Base-by-base conservation (phyloP, 306 rosid genomes). In the Quercus agrifolia region DNA sequence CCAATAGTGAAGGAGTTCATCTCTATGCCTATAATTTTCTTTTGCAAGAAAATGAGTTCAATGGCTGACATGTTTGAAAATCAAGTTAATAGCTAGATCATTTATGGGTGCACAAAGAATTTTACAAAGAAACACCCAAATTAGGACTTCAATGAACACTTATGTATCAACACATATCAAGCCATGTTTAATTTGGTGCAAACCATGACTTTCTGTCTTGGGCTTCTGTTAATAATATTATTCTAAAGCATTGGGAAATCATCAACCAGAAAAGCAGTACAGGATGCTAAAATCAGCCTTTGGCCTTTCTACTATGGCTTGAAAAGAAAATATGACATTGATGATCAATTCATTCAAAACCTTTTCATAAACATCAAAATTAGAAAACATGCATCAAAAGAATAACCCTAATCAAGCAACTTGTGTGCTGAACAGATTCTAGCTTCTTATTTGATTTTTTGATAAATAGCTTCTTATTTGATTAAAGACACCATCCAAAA, bases 381-480 rank as follows among this genome's bases (percentile, higher is more conserved):
- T 13, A 25, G 69, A 28, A 62, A 62, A 28, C 19, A 62, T 1
- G 38, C 41, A 62, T 62, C 41, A 27, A 28, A 27, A 21, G 17
- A 10, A 63, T 3, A 76, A 49, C 61, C 20, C 38, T n/a, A 69
- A 35, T 49, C 71, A 52, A 70, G 69, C 69, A 74, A 54, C 74
- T 69, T 28, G 70, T 33, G 74, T 70, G 66, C 17, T 57, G 51
- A 66, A 56, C 2, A 73, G 25, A 56, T 56, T 64, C 14, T 46
- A 11, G 25, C 74, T 81, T 74, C 70, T 20, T 20, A 35, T 74
- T 49, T 51, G 76, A 73, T 76, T 55, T 21, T 21, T 21, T 21
- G 23, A 21, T 21, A 21, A 21, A 21, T 46, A 11, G 25, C 74
- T 81, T 74, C 70, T 20, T 20, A 35, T 74, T 49, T 51, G 76